These are phyloP conservation scores for Nymphaea thermarum DNA, from an alignment of 164 flowering plant species.

Conservation along the genomic window DNA sequence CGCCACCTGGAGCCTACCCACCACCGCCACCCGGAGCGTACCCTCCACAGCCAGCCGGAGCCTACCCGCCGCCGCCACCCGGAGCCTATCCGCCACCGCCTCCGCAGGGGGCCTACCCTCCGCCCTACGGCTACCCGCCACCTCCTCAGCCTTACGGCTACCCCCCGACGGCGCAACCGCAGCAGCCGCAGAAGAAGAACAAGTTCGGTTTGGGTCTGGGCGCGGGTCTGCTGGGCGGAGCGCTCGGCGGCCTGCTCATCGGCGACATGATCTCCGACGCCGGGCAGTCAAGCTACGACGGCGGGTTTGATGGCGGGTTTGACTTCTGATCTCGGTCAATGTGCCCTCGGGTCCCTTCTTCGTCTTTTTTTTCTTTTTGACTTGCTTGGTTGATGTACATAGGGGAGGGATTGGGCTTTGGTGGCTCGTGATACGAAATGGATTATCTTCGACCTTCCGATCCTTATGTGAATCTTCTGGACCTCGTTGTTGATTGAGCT, in stretches of 20 bases:
- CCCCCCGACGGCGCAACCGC: constrained; percentile 9
- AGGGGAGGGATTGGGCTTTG: not conserved
- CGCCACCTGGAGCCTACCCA: not conserved
- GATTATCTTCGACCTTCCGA: no score
- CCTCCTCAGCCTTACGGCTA: constrained; percentile 3
- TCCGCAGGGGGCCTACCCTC: constrained; percentile 13
- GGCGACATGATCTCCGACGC: constrained; percentile 63
- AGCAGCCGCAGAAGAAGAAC: constrained; percentile 37
- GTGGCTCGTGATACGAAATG: not conserved
- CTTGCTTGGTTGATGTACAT: not conserved
- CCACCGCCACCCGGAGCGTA: not conserved
- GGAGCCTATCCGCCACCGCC: constrained; percentile 9
- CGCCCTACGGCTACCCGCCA: constrained; percentile 9
- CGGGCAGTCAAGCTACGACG: constrained; percentile 16
- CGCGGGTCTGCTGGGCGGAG: constrained; percentile 68
- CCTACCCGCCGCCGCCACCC: constrained; percentile 7
- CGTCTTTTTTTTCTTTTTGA: not conserved
- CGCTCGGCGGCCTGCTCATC: constrained; percentile 55
- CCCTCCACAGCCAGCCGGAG: not conserved
- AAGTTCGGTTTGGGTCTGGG: constrained; percentile 64
- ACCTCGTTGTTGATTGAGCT: not conserved
- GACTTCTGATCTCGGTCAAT: constrained; percentile 18
- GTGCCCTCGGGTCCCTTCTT: not conserved
- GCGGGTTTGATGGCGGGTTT: constrained; percentile 30
- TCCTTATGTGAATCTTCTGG: not conserved